Percentiles rank a stretch among this genome's conserved stretches.
These are phyloP conservation scores for Beauveria scarabaeidicola DNA, from an alignment of 2,329 filamentous ascomycete genomes.

Conservation along the genomic window DNA sequence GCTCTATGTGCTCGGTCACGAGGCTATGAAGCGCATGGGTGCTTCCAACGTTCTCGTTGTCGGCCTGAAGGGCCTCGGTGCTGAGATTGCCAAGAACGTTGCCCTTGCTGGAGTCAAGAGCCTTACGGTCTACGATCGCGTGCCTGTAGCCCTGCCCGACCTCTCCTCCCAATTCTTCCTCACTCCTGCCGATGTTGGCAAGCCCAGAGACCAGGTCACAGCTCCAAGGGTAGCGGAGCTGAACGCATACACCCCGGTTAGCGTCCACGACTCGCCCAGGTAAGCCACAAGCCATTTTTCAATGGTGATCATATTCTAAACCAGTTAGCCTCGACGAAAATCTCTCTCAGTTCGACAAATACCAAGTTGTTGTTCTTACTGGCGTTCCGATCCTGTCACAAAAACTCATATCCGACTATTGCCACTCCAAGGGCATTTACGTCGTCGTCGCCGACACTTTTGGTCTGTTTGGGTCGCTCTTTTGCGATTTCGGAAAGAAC, in stretches of 20 bases:
- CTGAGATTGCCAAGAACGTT: constrained; percentile 98
- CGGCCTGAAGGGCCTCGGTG: constrained; percentile 86
- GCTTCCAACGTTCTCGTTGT: constrained; percentile 90
- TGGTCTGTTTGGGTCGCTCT: constrained; percentile 89
- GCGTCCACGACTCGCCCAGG: constrained; percentile 57
- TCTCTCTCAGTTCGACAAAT: constrained; percentile 75
- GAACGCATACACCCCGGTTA: constrained; percentile 91
- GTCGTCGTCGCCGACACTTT: constrained; percentile 82
- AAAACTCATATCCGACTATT: constrained; percentile 80
- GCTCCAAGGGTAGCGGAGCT: constrained; percentile 86
- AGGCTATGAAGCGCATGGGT: constrained; percentile 98
- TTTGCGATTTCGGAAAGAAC: constrained; percentile 93
- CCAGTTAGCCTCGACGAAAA: constrained; percentile 59
- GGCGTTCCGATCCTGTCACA: constrained; percentile 74
- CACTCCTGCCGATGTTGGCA: constrained; percentile 77
- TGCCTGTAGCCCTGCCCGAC: constrained; percentile 74
- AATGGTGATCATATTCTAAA: not conserved
- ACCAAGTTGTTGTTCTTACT: constrained; percentile 87
- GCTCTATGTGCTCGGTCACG: constrained; percentile 62
- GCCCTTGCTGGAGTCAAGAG: constrained; percentile 97
- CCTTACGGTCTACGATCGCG: constrained; percentile 84
- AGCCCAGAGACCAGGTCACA: constrained; percentile 79
- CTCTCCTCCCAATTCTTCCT: constrained; percentile 98
- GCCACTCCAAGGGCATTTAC: constrained; percentile 88
- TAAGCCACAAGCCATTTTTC: constrained; percentile 20